These are phyloP conservation scores for Starmera pachycereana DNA, from an alignment of 805 yeast species.

Conservation along the genomic window DNA sequence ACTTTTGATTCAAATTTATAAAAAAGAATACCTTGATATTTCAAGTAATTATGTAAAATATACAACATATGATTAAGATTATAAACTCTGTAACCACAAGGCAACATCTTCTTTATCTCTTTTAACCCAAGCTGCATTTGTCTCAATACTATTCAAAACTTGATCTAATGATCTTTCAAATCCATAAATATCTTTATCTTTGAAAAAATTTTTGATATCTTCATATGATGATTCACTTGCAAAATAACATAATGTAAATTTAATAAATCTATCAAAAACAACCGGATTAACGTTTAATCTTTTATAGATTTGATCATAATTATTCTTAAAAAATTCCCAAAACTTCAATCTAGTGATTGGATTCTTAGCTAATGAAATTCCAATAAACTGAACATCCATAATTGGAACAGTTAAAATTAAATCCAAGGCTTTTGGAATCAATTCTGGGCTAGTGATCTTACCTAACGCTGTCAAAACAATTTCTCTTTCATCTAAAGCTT, in stretches of 20 bases:
- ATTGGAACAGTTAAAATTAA: constrained; percentile 44
- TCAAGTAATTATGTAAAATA: background rate
- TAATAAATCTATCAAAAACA: constrained; percentile 68
- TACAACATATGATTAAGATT: constrained; percentile 3
- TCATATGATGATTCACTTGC: constrained; percentile 41
- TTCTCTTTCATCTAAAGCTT: constrained; percentile 52
- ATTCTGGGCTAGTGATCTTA: constrained; percentile 36
- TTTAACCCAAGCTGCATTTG: constrained; percentile 47
- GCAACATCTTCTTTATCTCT: constrained; percentile 42
- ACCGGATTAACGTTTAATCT: constrained; percentile 70
- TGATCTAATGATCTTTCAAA: constrained; percentile 56
- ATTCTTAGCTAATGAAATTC: constrained; percentile 56
- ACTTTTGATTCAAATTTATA: constrained; percentile 36
- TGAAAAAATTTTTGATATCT: constrained; percentile 40
- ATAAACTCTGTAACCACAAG: constrained; percentile 29
- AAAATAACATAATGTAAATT: constrained; percentile 47
- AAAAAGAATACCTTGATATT: no score
- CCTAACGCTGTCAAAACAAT: constrained; percentile 63
- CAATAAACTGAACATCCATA: constrained; percentile 70
- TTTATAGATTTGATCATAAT: constrained; percentile 60
- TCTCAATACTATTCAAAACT: constrained; percentile 44
- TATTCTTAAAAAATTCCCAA: constrained; percentile 59
- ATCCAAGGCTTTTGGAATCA: constrained; percentile 43
- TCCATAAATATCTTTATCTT: constrained; percentile 43
- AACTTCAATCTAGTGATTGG: constrained; percentile 51